Conservation (phyloP, 2,329 filamentous ascomycete species). For the Colletotrichum costaricense region DNA sequence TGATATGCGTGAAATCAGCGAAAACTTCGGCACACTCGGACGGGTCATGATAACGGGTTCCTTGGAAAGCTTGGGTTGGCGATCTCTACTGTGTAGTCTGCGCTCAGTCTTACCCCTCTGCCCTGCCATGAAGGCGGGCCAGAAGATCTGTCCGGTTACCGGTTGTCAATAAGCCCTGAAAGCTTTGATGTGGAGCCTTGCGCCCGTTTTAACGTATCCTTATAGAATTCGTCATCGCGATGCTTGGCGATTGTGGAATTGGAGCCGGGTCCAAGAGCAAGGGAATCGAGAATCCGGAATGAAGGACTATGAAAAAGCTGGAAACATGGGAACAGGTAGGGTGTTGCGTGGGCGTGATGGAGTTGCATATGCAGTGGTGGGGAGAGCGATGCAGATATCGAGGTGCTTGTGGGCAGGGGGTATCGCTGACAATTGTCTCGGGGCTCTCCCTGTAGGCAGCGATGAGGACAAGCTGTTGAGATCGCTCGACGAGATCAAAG, state of each 20-base stretch:
- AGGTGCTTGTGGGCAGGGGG: background rate
- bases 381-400: background rate
- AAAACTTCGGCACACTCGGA: background rate
- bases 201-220: background rate
- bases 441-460: background rate
- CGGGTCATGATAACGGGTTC: background rate
- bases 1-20: background rate
- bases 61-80: background rate
- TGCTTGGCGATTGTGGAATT: background rate
- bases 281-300: background rate
- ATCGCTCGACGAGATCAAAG: constrained; percentile 5
- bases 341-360: background rate
- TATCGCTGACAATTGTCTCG: background rate
- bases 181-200: background rate
- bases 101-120: background rate
- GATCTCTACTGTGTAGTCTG: background rate
- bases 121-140: background rate
- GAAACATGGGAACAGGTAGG: background rate
- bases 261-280: background rate
- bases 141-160: background rate
- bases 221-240: background rate
- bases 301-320: background rate
- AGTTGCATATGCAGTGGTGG: background rate
- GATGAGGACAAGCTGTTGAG: background rate
- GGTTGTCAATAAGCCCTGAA: background rate